These are phyloP conservation scores for Ascochyta rabiei DNA, from an alignment of 2,329 filamentous ascomycete species.

Conservation along the genomic window DNA sequence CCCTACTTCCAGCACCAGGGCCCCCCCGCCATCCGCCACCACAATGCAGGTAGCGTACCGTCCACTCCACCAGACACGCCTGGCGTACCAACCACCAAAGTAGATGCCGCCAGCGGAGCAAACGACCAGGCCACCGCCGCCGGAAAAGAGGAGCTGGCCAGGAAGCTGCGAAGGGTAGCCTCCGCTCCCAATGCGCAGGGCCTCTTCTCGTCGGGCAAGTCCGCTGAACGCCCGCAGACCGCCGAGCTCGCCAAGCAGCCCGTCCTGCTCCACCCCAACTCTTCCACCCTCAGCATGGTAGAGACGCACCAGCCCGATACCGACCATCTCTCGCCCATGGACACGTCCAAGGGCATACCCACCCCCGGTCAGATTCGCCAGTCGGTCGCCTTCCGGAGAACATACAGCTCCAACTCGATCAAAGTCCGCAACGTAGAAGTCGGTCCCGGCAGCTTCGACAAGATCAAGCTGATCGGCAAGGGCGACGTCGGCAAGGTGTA, in stretches of 20 bases:
- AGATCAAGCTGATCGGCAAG: constrained; percentile 99
- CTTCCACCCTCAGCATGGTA: constrained; percentile 61
- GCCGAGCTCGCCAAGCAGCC: constrained; percentile 87
- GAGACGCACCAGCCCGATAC: constrained; percentile 49
- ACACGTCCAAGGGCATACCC: constrained; percentile 61
- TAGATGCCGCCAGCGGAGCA: constrained; percentile 69
- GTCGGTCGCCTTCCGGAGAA: constrained; percentile 81
- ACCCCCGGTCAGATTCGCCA: constrained; percentile 69
- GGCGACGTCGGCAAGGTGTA: constrained; percentile 99
- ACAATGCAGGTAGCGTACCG: constrained; percentile 91
- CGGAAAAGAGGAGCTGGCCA: constrained; percentile 90
- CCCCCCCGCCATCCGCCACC: constrained; percentile 88
- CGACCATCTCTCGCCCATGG: constrained; percentile 39
- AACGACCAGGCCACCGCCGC: constrained; percentile 72
- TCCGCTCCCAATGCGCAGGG: constrained; percentile 97
- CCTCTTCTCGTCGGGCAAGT: constrained; percentile 66
- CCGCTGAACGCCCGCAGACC: constrained; percentile 73
- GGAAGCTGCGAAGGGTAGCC: constrained; percentile 90
- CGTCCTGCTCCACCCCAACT: constrained; percentile 63
- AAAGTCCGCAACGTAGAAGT: constrained; percentile 98
- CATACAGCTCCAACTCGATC: constrained; percentile 99
- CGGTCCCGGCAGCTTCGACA: constrained; percentile 93
- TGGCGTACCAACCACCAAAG: constrained; percentile 64
- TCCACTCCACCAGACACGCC: constrained; percentile 93
- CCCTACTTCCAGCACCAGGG: constrained; percentile 98